Base-by-base conservation (phyloP, 164 flowering plant species). In the Hamamelis virginiana region DNA sequence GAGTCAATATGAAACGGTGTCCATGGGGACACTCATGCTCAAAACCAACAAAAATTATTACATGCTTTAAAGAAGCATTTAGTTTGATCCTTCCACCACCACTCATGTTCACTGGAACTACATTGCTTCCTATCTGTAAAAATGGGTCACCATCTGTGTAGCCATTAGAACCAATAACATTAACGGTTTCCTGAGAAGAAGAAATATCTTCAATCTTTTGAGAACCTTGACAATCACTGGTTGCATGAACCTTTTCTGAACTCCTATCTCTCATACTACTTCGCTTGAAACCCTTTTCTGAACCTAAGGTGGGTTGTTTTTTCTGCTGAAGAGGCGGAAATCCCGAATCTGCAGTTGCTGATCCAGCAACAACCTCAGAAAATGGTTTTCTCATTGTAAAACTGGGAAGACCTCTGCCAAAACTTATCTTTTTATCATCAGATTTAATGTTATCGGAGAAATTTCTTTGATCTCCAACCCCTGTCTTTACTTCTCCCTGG, bases 1-100 rank as follows among this genome's bases (percentile, higher is more conserved):
- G 79, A 45, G 82, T 84, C 73, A 91, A 73, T 64, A 94, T 77
- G 76, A 90, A 94, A 61, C 98, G 90, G 69, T 94, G 98, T 0
- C 98, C 98, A 77, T 72, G 82, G 18, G 98, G 84, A 69, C 98
- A 94, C 76, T 94, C 98, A 74, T 94, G 93, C 82, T 94, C 98
- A 82, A 86, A 90, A 33, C 98, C 98, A 69, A 91, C 82, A 82
- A 90, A 91, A 1, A 80, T 81, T 10, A 62, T 51, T n/a, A 71
- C 88, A 57, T 81, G 77, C 75, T 85, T 84, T 72, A 73, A 38
- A 69, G 82, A 68, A 67, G 81, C 56, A 58, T 69, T 64, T 22
- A 52, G 41, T 70, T 80, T 74, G n/a, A 63, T 62, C 27, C 68
- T 84, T 72, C 70, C 85, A 71, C 75, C 74, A 57, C 23, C 72